phyloP scores from a whole-genome alignment of 257 asterid species.

The Nicotiana benthamiana region DNA sequence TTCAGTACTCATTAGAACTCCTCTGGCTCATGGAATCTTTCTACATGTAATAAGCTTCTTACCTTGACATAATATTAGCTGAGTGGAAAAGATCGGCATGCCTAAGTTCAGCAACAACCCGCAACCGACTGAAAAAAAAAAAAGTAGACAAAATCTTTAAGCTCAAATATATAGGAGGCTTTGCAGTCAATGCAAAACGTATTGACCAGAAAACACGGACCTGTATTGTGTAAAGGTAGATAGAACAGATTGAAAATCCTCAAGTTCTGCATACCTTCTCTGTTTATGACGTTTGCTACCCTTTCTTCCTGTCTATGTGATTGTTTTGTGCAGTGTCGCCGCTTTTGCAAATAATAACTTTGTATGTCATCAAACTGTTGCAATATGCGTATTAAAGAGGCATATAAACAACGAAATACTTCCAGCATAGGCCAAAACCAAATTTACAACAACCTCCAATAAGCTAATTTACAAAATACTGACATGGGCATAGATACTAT shows the following conservation, averaged over 20 bases:
- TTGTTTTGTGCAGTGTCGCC: slow-evolving; percentile 45
- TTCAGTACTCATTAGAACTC: too few species aligned
- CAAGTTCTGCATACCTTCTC: slow-evolving; percentile 62
- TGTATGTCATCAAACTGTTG: slow-evolving; percentile 69
- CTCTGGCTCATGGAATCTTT: not conserved
- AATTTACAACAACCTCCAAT: not conserved
- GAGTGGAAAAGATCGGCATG: slow-evolving; percentile 81
- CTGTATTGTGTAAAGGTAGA: slow-evolving; percentile 73
- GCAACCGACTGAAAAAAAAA: slow-evolving; percentile 45
- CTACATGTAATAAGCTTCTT: not conserved
- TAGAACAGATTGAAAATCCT: slow-evolving; percentile 58
- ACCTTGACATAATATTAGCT: slow-evolving; percentile 83
- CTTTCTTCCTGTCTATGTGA: slow-evolving; percentile 36
- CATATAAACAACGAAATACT: not conserved
- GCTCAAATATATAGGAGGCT: not conserved
- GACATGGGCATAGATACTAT: slow-evolving; percentile 85
- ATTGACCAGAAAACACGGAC: slow-evolving; percentile 18
- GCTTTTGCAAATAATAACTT: slow-evolving; percentile 72
- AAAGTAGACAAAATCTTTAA: slow-evolving; percentile 6
- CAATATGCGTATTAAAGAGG: not conserved
- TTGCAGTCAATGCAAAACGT: not conserved
- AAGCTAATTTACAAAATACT: not conserved
- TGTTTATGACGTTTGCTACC: slow-evolving; percentile 23
- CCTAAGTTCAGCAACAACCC: slow-evolving; percentile 74
- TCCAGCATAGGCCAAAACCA: too few species aligned